phyloP scores from a whole-genome alignment of 352 stramenopile genomes.

The Phytophthora capsici region DNA sequence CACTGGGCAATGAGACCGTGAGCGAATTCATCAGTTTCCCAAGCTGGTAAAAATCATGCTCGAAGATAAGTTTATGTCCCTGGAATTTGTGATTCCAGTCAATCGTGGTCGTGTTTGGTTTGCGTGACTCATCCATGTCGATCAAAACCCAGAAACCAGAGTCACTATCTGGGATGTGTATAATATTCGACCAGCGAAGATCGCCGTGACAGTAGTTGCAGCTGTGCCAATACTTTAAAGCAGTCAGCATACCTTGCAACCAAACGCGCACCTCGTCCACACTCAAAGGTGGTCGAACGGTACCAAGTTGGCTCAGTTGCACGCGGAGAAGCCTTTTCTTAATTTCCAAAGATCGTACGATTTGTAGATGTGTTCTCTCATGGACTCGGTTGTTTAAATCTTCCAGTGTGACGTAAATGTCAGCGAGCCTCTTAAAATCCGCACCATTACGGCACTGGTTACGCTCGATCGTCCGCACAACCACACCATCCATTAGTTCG shows the following conservation, averaged over 20 bases:
- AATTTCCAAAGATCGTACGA: background rate
- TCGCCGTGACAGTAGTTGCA: conserved; percentile 26
- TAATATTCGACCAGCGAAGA: too few relatives aligned
- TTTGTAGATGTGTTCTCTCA: too few relatives aligned
- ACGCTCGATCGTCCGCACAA: too few relatives aligned
- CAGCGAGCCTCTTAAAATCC: too few relatives aligned
- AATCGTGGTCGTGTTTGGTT: conserved; percentile 5
- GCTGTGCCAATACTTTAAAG: conserved; percentile 31
- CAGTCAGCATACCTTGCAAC: conserved; percentile 27
- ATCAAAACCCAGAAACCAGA: conserved; percentile 13
- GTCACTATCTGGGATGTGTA: background rate
- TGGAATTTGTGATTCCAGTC: background rate
- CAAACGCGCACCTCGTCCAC: conserved; percentile 17
- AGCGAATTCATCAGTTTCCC: conserved; percentile 2
- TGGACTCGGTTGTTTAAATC: too few relatives aligned
- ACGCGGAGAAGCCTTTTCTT: background rate
- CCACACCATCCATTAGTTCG: conserved; percentile 3
- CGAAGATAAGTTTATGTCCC: background rate
- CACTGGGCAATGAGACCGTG: background rate
- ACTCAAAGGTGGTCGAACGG: background rate
- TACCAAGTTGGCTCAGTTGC: conserved; percentile 2
- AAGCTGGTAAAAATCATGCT: conserved; percentile 18
- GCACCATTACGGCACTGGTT: too few relatives aligned
- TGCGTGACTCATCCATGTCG: conserved; percentile 16
- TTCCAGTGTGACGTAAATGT: too few relatives aligned